phyloP scores from a whole-genome alignment of 1,139 yeast genomes.

The Meyerozyma smithsonii region DNA sequence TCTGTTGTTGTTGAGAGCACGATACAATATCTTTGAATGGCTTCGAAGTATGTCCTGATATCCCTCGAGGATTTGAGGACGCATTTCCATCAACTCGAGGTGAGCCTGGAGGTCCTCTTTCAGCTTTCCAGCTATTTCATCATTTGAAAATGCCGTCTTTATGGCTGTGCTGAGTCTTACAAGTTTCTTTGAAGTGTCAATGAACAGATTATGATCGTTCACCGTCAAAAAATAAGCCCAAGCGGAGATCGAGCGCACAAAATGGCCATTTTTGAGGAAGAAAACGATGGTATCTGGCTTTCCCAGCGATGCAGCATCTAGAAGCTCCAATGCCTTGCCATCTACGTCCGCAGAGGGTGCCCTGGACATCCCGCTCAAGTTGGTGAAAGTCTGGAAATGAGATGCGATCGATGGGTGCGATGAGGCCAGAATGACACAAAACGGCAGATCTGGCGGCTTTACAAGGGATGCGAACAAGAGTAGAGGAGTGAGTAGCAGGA shows the following conservation, averaged over 20 bases:
- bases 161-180: conserved; percentile 21
- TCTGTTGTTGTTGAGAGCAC: conserved; percentile 58
- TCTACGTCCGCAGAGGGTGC: not conserved
- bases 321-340: not conserved
- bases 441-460: no score
- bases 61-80: conserved; percentile 26
- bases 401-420: not conserved
- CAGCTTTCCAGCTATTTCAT: conserved; percentile 8
- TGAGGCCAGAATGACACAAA: not conserved
- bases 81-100: conserved; percentile 8
- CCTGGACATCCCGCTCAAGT: not conserved
- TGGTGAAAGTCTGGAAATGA: not conserved
- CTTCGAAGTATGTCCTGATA: conserved; percentile 51
- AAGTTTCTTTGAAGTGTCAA: conserved; percentile 33
- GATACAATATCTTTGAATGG: conserved; percentile 60
- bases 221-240: conserved; percentile 65
- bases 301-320: not conserved
- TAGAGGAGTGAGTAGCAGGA: no score
- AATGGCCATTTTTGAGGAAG: not conserved
- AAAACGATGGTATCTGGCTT: not conserved
- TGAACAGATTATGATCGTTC: conserved; percentile 53
- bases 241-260: not conserved
- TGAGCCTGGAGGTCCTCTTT: conserved; percentile 12
- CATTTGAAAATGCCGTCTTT: conserved; percentile 11
- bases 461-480: no score